Conservation (phyloP, 2,329 filamentous ascomycete species). For the Aspergillus calidoustus region DNA sequence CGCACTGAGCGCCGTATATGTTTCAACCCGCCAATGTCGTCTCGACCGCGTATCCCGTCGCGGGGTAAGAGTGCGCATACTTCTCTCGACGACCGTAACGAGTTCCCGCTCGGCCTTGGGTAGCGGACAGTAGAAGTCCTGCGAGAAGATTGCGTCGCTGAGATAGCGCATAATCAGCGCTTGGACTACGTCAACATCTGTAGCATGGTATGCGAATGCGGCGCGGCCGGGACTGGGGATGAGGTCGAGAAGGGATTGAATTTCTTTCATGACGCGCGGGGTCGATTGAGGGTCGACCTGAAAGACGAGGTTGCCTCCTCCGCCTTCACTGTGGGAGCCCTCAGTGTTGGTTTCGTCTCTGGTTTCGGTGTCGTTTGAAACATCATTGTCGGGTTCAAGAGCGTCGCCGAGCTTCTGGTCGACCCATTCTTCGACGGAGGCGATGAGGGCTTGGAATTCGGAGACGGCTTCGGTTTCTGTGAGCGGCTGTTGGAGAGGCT, state of each 20-base stretch:
- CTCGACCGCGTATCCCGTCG: conserved; percentile 4
- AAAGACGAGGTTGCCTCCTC: neutral
- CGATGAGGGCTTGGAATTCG: conserved; percentile 2
- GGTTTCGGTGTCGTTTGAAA: neutral
- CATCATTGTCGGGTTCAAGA: neutral
- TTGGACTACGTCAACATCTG: conserved; percentile 11
- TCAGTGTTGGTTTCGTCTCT: neutral
- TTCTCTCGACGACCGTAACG: conserved; percentile 2
- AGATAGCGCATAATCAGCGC: conserved; percentile 2
- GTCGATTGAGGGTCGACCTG: neutral
- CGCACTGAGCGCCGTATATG: conserved; percentile 5
- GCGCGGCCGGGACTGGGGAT: neutral
- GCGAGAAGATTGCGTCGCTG: conserved; percentile 9
- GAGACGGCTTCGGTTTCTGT: conserved; percentile 8
- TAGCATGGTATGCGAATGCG: neutral
- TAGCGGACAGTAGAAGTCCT: conserved; percentile 17
- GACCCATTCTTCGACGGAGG: conserved; percentile 15
- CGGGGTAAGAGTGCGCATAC: conserved; percentile 6
- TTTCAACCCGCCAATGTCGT: conserved; percentile 13
- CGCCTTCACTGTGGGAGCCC: neutral
- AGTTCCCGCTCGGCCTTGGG: conserved; percentile 3
- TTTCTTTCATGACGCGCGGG: neutral
- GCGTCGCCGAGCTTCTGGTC: conserved; percentile 13
- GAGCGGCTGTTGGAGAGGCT: conserved; percentile 9
- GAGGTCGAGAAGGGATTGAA: conserved; percentile 8